phyloP scores from a whole-genome alignment of 345 rosid genomes.

The Iberis pinnata region DNA sequence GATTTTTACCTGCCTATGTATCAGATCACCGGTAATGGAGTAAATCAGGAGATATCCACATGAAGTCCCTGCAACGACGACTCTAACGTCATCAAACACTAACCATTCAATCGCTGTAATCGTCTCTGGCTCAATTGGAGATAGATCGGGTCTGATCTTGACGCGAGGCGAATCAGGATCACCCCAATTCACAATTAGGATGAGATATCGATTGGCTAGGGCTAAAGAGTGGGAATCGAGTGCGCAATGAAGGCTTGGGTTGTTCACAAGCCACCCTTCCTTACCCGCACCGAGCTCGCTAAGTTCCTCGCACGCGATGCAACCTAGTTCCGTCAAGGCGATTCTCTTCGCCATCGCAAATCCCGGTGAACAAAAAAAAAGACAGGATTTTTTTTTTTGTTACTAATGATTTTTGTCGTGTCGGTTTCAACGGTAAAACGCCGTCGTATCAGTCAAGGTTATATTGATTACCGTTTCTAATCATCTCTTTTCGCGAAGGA shows the following conservation, averaged over 20 bases:
- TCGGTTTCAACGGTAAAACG: background rate
- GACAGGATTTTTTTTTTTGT: background rate
- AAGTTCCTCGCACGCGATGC: conserved; percentile 78
- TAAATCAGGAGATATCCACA: conserved; percentile 66
- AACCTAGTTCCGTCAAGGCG: conserved; percentile 71
- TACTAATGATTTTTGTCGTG: background rate
- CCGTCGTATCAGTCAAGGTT: background rate
- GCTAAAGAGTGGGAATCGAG: conserved; percentile 68
- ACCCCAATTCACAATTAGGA: conserved; percentile 64
- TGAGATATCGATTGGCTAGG: conserved; percentile 48
- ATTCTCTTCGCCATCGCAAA: conserved; percentile 53
- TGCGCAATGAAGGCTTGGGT: conserved; percentile 56
- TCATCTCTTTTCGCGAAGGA: background rate
- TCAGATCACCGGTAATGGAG: conserved; percentile 57
- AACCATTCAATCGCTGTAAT: conserved; percentile 79
- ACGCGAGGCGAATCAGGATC: conserved; percentile 48
- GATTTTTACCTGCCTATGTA: conserved; percentile 62
- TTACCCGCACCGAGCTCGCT: conserved; percentile 80
- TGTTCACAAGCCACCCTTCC: conserved; percentile 82
- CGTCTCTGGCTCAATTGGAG: conserved; percentile 68
- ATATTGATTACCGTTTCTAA: background rate
- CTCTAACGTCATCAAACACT: conserved; percentile 65
- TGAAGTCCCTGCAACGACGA: conserved; percentile 71
- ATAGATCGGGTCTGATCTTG: conserved; percentile 83
- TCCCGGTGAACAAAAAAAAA: background rate